A percentile compares a stretch with the other conserved stretches of the same genome.
Conservation (phyloP, 352 stramenopile species). For the Peronospora farinosa region DNA sequence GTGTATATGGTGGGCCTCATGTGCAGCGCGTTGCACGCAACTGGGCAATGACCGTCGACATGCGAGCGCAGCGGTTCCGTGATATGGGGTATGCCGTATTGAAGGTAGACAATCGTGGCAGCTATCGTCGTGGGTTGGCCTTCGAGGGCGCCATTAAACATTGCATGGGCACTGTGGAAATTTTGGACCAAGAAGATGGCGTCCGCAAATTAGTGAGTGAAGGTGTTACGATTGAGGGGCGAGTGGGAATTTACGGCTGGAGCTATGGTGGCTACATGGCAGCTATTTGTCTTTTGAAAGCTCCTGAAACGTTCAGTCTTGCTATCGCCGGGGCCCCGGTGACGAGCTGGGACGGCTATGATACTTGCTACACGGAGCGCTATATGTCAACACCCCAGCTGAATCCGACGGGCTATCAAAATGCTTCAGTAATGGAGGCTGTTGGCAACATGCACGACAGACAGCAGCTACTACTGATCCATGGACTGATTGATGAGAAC, state of each 20-base stretch:
- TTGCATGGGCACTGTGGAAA: slow-evolving; percentile 88
- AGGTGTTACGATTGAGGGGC: slow-evolving; percentile 82
- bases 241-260: slow-evolving; percentile 96
- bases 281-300: slow-evolving; percentile 94
- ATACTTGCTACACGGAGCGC: slow-evolving; percentile 97
- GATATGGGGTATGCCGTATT: slow-evolving; percentile 93
- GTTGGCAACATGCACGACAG: slow-evolving; percentile 85
- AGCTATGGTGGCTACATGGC: slow-evolving; percentile 97
- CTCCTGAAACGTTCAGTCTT: slow-evolving; percentile 92
- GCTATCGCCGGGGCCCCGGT: slow-evolving; percentile 94
- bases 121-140: slow-evolving; percentile 81
- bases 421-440: slow-evolving; percentile 89
- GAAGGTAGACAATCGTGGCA: slow-evolving; percentile 95
- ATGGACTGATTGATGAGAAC: slow-evolving; percentile 97
- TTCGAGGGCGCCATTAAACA: slow-evolving; percentile 93
- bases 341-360: slow-evolving; percentile 97
- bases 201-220: slow-evolving; percentile 75
- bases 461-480: slow-evolving; percentile 92
- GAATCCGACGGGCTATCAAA: slow-evolving; percentile 88
- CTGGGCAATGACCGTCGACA: slow-evolving; percentile 90
- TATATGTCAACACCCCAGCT: slow-evolving; percentile 95
- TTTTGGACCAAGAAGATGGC: slow-evolving; percentile 81
- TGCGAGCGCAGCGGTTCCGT: slow-evolving; percentile 89
- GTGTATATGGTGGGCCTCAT: slow-evolving; percentile 95
- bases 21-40: slow-evolving; percentile 91